Base-by-base conservation (phyloP, 1,139 yeast species). In the Sugiyamaella castrensis region DNA sequence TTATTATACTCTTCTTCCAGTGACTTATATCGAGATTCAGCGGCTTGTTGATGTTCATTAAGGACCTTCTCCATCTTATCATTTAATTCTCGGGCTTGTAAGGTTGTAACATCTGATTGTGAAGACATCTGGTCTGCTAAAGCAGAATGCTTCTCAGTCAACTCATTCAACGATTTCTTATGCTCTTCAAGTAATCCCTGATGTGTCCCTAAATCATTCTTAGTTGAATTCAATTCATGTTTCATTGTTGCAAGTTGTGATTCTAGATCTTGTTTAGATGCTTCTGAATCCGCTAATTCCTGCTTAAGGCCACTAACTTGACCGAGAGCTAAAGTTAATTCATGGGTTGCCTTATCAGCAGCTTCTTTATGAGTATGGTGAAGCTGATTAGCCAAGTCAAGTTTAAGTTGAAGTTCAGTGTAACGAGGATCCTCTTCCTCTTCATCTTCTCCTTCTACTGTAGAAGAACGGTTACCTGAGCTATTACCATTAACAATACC, bases 1-100 rank as follows among this genome's bases (percentile, higher is more conserved):
- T 82, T 82, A 52, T 79, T 79, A 67, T 85, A 86, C 60, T 84
- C 83, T 4, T 71, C 76, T 62, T 83, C 70, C 30, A 69, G 57
- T 24, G 34, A 38, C 11, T 35, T 12, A 32, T 24, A 40, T 9
- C 49, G 39, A 29, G 39, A 36, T 15, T 46, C 49, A 12, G 43
- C 16, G n/a, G 33, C 43, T 13, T 36, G 43, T 27, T 49, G 34
- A 28, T 47, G 46, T 16, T 50, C 51, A n/a, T 46, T 19, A 7
- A 42, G 42, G 9, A 42, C 19, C 37, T 34, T 41, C 31, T 49
- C 51, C 32, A 43, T 41, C 9, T 43, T 36, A 40, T 38, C 47
- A 13, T 47, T 47, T 9, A 44, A 38, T 28, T 47, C 51, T 15
- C 45, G 44, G 7, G 48, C 37, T 24, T 44, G 40, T 1, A 30